phyloP scores from a whole-genome alignment of 148 eudicot species.

The Diospyros kaki region DNA sequence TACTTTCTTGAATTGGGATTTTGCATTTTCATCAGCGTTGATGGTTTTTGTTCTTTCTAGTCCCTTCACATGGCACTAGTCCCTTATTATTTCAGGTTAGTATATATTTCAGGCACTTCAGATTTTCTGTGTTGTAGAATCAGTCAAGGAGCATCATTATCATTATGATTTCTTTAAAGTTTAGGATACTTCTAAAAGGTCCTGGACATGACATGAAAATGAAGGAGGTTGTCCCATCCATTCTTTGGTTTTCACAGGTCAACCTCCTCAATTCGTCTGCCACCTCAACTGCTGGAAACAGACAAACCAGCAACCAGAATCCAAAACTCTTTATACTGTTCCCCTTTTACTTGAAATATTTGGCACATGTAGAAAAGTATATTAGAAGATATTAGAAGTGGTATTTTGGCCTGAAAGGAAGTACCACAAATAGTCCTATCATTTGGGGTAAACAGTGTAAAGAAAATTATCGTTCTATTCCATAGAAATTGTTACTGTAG shows the following conservation, averaged over 20 bases:
- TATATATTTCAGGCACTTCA: no score
- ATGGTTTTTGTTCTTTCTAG: background rate
- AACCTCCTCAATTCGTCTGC: slow-evolving; percentile 12
- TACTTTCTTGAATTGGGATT: background rate
- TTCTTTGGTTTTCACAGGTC: slow-evolving; percentile 21
- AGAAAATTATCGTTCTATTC: no score
- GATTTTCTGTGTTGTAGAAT: background rate
- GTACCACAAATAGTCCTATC: no score
- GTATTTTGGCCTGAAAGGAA: no score
- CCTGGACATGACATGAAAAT: background rate
- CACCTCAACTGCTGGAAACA: slow-evolving; percentile 17
- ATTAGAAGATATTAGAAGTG: no score
- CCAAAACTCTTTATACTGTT: background rate
- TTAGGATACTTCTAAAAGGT: background rate
- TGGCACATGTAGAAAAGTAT: no score
- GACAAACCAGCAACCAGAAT: slow-evolving; percentile 20
- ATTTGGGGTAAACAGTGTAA: no score
- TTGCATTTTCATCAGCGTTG: background rate
- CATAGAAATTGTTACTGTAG: background rate
- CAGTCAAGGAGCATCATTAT: background rate
- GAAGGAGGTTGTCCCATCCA: slow-evolving; percentile 20
- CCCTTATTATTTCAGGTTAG: no score
- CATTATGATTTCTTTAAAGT: background rate
- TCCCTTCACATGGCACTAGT: background rate
- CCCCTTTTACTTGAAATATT: no score